Evolutionary conservation across 306 rosid genomes (phyloP).

Genomic region (Citrullus colocynthis): DNA sequence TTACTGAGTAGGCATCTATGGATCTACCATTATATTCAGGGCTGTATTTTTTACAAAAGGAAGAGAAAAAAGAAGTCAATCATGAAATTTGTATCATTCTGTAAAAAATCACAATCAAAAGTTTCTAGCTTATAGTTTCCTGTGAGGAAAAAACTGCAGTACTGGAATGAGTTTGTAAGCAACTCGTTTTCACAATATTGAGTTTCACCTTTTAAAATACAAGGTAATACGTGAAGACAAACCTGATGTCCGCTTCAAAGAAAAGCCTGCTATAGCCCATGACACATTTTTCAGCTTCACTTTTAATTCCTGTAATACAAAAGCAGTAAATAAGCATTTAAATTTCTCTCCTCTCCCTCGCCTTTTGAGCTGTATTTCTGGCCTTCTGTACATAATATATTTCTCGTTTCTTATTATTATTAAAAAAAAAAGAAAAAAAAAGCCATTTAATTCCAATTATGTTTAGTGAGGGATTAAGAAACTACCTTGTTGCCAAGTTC

Average conservation of each 20-base stretch:
- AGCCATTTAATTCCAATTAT: neutral
- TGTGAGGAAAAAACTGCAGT: neutral
- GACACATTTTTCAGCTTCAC: conserved; percentile 44
- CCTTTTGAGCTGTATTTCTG: too few species aligned
- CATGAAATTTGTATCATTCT: neutral
- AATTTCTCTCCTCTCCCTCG: neutral
- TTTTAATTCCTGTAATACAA: conserved; percentile 26
- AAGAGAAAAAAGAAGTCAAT: neutral
- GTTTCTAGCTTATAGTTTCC: neutral
- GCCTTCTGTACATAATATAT: too few species aligned
- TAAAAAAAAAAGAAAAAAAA: too few species aligned
- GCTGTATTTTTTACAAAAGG: neutral
- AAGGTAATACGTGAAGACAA: neutral
- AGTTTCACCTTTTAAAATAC: neutral
- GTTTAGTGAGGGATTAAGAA: neutral
- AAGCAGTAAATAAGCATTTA: conserved; percentile 12
- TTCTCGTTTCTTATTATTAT: too few species aligned
- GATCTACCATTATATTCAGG: neutral
- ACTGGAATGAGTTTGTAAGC: neutral
- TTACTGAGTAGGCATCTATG: neutral
- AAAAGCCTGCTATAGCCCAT: conserved; percentile 26
- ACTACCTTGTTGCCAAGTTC: conserved; percentile 24
- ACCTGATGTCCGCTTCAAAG: conserved; percentile 31
- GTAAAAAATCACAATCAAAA: neutral
- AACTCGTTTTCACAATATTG: neutral